phyloP scores from a whole-genome alignment of 129 eudicot species.

The Mikania micrantha region DNA sequence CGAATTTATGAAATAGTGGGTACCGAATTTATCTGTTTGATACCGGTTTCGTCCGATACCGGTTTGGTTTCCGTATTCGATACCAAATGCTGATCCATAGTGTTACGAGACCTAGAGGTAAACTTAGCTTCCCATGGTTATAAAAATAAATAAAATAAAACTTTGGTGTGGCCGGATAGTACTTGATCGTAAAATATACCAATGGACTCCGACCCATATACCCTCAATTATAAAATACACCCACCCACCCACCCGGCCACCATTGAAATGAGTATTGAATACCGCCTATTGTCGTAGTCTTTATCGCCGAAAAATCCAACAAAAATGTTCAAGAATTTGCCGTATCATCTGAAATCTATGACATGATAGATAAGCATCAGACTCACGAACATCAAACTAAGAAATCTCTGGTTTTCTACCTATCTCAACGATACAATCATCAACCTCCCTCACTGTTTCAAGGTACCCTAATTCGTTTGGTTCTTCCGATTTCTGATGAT shows the following conservation, averaged over 20 bases:
- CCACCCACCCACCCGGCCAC: slow-evolving; percentile 13
- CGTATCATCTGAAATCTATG: slow-evolving; percentile 15
- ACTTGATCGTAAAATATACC: background rate
- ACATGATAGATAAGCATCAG: slow-evolving; percentile 4
- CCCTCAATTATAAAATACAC: slow-evolving; percentile 15
- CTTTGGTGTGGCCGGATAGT: too few species aligned
- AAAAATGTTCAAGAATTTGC: slow-evolving; percentile 15
- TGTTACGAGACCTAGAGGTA: too few species aligned
- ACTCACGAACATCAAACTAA: slow-evolving; percentile 21
- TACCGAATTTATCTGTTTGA: too few species aligned
- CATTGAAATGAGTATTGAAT: slow-evolving; percentile 16
- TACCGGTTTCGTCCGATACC: too few species aligned
- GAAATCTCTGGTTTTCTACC: slow-evolving; percentile 17
- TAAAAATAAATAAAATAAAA: too few species aligned
- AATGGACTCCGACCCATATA: slow-evolving; percentile 12
- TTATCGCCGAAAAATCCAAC: slow-evolving; percentile 40
- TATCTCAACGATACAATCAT: background rate
- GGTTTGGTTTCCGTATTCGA: too few species aligned
- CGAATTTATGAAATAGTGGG: too few species aligned
- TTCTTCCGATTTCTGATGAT: background rate
- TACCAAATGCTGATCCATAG: too few species aligned
- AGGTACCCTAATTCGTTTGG: slow-evolving; percentile 16
- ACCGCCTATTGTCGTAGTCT: slow-evolving; percentile 26
- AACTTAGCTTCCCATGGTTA: too few species aligned
- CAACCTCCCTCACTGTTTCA: slow-evolving; percentile 18